Conservation (phyloP, 176 grass and related monocot genomes). For the Triticum monococcum region DNA sequence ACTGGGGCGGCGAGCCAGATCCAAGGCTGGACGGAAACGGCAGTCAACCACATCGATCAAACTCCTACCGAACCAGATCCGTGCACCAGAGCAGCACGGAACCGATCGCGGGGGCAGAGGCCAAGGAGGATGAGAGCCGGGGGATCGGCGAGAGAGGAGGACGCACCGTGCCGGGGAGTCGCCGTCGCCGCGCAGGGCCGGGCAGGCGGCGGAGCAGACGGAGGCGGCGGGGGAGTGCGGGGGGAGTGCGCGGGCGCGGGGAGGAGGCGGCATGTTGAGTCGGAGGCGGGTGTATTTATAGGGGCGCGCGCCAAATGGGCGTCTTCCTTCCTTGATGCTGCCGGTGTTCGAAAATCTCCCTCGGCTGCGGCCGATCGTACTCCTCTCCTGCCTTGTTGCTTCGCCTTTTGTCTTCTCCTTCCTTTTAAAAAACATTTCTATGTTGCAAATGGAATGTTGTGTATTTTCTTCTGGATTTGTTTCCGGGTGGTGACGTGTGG, state of each 20-base stretch:
- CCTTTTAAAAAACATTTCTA: too few species aligned
- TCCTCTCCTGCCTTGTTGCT: neutral
- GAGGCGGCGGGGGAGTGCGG: neutral
- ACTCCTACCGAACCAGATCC: neutral
- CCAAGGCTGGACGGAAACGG: neutral
- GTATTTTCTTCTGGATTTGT: too few species aligned
- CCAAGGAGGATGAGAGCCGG: neutral
- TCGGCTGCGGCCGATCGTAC: neutral
- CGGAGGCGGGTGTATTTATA: constrained; percentile 8
- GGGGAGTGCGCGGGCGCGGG: neutral
- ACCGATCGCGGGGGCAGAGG: neutral
- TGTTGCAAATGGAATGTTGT: too few species aligned
- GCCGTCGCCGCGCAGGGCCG: neutral
- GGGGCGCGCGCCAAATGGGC: neutral
- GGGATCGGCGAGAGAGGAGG: neutral
- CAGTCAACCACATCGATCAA: constrained; percentile 4
- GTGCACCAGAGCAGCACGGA: neutral
- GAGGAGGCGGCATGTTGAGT: neutral
- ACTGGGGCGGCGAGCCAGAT: neutral
- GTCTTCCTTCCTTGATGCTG: neutral
- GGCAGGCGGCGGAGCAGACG: neutral
- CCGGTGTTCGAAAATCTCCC: neutral
- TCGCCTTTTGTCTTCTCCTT: neutral
- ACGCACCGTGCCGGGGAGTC: neutral
- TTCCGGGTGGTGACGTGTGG: too few species aligned